Conservation (phyloP, 208 protist genomes). For the Wallacemonas sp. region DNA sequence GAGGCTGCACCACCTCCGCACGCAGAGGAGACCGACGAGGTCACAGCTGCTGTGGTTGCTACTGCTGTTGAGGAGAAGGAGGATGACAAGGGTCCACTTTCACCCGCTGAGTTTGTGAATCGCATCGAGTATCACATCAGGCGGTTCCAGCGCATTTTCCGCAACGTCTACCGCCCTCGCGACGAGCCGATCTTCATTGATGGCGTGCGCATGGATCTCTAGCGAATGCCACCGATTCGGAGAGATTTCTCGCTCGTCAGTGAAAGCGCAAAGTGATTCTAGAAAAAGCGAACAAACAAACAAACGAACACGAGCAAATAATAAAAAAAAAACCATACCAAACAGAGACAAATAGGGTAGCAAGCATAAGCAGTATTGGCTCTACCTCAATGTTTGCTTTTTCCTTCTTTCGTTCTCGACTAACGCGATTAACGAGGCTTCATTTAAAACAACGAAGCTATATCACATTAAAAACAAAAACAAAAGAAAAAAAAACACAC, state of each 20-base stretch:
- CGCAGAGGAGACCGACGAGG: too few relatives aligned
- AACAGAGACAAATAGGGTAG: too few relatives aligned
- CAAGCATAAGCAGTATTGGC: too few relatives aligned
- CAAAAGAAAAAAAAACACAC: neutral
- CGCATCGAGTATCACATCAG: constrained; percentile 38
- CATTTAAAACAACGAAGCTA: too few relatives aligned
- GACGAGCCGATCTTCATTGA: constrained; percentile 76
- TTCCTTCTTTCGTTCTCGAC: too few relatives aligned
- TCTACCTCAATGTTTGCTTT: too few relatives aligned
- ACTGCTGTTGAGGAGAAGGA: neutral
- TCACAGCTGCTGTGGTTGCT: neutral
- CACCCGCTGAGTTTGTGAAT: constrained; percentile 33
- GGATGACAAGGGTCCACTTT: constrained; percentile 15
- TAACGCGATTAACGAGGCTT: too few relatives aligned
- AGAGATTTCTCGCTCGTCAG: too few relatives aligned
- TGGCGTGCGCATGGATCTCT: constrained; percentile 64
- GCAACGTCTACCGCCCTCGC: constrained; percentile 50
- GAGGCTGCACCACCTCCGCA: too few relatives aligned
- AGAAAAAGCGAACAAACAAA: neutral
- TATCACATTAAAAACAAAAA: neutral
- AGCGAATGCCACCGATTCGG: neutral
- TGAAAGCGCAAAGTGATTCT: neutral
- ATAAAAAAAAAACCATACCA: neutral
- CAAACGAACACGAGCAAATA: neutral
- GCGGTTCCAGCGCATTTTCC: constrained; percentile 52